Evolutionary conservation across 345 rosid genomes (phyloP).

Genomic region (Brassica carinata): DNA sequence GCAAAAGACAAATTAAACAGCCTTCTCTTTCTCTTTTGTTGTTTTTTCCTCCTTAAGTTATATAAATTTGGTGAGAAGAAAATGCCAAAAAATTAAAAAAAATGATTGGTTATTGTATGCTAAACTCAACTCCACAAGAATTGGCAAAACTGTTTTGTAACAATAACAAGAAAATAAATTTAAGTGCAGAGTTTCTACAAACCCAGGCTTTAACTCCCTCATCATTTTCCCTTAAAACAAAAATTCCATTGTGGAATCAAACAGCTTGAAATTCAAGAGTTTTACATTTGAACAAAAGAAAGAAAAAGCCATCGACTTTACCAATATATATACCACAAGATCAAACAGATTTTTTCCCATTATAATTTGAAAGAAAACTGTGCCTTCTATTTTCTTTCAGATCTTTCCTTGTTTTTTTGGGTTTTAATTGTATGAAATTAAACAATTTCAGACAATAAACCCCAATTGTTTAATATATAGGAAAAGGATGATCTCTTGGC

Average conservation of each 20-base stretch:
- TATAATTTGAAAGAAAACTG: constrained; percentile 8
- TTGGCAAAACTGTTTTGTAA: not conserved
- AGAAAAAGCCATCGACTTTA: constrained; percentile 34
- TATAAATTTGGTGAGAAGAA: constrained; percentile 8
- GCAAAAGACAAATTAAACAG: constrained; percentile 40
- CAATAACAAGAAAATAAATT: not conserved
- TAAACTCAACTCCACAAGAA: constrained; percentile 17
- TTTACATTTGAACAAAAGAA: constrained; percentile 12
- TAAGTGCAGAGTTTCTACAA: constrained; percentile 10
- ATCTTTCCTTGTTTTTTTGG: constrained; percentile 3
- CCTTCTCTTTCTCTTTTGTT: constrained; percentile 36
- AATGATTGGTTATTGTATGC: not conserved
- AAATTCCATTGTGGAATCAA: constrained; percentile 26
- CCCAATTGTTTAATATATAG: not conserved
- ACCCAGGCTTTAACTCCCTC: not conserved
- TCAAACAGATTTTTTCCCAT: constrained; percentile 8
- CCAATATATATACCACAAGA: constrained; percentile 27
- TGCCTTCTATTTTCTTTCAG: constrained; percentile 17
- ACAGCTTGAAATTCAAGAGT: constrained; percentile 32
- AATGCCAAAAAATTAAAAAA: not conserved
- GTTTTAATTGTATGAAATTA: constrained; percentile 18
- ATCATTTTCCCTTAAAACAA: not conserved
- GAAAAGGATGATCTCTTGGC: constrained; percentile 56
- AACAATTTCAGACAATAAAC: constrained; percentile 9
- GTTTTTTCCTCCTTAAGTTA: not conserved